Evolutionary conservation across 1,284 basidiomycete genomes (phyloP).

Genomic region (Melampsora americana): DNA sequence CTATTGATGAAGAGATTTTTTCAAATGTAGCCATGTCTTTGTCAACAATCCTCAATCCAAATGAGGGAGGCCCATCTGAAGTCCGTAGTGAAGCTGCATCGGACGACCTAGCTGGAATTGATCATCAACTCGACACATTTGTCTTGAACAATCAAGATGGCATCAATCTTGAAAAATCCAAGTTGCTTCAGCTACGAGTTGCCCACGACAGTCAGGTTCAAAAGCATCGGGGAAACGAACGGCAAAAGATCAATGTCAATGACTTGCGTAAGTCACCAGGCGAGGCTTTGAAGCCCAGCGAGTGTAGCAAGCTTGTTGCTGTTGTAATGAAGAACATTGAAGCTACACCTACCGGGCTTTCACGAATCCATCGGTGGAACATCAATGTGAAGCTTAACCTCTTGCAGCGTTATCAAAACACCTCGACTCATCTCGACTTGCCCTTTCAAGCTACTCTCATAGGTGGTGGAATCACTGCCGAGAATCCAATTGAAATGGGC

Average conservation of each 20-base stretch:
- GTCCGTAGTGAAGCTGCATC: not conserved
- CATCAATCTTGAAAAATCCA: no score
- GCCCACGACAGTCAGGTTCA: no score
- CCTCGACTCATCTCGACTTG: not conserved
- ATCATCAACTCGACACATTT: slow-evolving; percentile 5
- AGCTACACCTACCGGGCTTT: no score
- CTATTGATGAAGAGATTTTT: not conserved
- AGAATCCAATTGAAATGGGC: no score
- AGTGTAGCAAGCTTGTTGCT: slow-evolving; percentile 26
- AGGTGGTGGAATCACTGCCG: no score
- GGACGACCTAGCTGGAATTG: not conserved
- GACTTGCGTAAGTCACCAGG: not conserved
- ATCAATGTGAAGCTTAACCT: no score
- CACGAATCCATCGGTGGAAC: no score
- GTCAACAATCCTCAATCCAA: slow-evolving; percentile 16
- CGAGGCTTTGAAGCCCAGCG: not conserved
- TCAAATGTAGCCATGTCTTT: slow-evolving; percentile 3
- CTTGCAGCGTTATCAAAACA: slow-evolving; percentile 2
- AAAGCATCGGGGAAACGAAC: no score
- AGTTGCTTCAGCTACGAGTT: no score
- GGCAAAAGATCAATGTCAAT: not conserved
- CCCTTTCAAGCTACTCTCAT: no score
- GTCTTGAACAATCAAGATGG: not conserved
- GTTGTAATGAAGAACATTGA: slow-evolving; percentile 7
- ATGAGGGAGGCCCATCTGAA: not conserved